Conservation (phyloP, 2,329 filamentous ascomycete genomes). For the Epicoccum sorghinum region DNA sequence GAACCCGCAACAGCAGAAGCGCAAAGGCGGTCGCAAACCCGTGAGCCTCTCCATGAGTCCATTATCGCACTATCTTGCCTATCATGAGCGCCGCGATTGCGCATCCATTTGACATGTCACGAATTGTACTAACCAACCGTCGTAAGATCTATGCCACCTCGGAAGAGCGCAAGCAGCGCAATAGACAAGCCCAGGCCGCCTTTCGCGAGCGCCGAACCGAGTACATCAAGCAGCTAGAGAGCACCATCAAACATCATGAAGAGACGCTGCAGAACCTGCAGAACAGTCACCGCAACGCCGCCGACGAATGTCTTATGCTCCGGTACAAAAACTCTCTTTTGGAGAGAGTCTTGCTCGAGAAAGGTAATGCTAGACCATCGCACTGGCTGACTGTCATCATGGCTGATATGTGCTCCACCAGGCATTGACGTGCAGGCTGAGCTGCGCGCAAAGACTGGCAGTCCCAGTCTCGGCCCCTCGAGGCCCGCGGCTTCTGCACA, state of each 20-base stretch:
- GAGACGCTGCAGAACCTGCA: conserved; percentile 91
- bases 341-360: conserved; percentile 93
- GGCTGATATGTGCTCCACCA: conserved; percentile 48
- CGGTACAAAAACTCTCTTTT: conserved; percentile 97
- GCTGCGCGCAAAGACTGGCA: conserved; percentile 88
- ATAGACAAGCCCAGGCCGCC: conserved; percentile 94
- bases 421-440: conserved; percentile 98
- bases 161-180: conserved; percentile 96
- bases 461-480: conserved; percentile 76
- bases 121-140: conserved; percentile 48
- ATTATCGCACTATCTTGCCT: conserved; percentile 22
- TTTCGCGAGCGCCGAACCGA: conserved; percentile 96
- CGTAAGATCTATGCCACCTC: conserved; percentile 95
- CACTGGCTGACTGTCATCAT: conserved; percentile 1
- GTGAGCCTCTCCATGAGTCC: conserved; percentile 62
- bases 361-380: conserved; percentile 64
- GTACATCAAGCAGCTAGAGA: conserved; percentile 99
- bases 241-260: conserved; percentile 96
- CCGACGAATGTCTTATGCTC: conserved; percentile 97
- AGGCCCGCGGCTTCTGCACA: conserved; percentile 62
- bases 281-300: conserved; percentile 89
- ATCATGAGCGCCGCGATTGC: conserved; percentile 31
- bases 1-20: conserved; percentile 71
- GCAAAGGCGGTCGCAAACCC: conserved; percentile 96
- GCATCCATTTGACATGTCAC: conserved; percentile 38